Conservation (phyloP, 495 filamentous ascomycete genomes). For the Apodospora peruviana region DNA sequence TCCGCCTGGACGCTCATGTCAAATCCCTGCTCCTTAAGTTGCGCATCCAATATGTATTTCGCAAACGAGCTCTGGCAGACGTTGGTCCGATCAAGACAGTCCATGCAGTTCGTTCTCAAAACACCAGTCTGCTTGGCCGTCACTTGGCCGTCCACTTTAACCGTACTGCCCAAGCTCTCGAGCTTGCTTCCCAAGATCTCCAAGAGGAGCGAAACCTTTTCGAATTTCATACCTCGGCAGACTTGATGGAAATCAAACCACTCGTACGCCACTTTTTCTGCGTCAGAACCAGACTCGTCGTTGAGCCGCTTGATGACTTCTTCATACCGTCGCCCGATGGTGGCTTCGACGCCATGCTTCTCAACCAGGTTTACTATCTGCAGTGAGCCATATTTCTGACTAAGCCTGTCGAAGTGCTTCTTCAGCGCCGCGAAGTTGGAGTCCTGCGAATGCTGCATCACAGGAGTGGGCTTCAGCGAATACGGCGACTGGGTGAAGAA, state of each 20-base stretch:
- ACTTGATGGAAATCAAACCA: conserved; percentile 95
- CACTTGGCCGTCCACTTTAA: conserved; percentile 45
- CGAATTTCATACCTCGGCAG: conserved; percentile 94
- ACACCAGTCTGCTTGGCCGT: conserved; percentile 61
- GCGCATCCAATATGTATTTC: conserved; percentile 66
- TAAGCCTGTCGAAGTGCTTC: conserved; percentile 67
- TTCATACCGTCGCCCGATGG: conserved; percentile 73
- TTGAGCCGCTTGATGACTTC: conserved; percentile 58
- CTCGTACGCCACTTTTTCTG: conserved; percentile 57
- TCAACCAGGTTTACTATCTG: conserved; percentile 84
- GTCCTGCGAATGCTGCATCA: conserved; percentile 68
- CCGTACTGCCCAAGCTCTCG: conserved; percentile 58
- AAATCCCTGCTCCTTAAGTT: conserved; percentile 69
- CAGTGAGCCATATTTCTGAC: conserved; percentile 62
- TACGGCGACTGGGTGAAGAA: conserved; percentile 94
- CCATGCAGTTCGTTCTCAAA: conserved; percentile 93
- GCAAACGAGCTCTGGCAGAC: conserved; percentile 86
- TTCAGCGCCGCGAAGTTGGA: conserved; percentile 73
- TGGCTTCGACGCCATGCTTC: conserved; percentile 71
- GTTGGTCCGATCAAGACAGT: conserved; percentile 90
- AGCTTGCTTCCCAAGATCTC: conserved; percentile 60
- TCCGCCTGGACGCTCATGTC: conserved; percentile 62
- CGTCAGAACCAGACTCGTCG: conserved; percentile 47
- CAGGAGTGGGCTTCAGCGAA: conserved; percentile 80
- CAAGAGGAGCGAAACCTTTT: conserved; percentile 78